Percentiles rank a stretch among this genome's conserved stretches.
Conservation (phyloP, 2,329 filamentous ascomycete genomes). For the Sclerotinia glacialis region DNA sequence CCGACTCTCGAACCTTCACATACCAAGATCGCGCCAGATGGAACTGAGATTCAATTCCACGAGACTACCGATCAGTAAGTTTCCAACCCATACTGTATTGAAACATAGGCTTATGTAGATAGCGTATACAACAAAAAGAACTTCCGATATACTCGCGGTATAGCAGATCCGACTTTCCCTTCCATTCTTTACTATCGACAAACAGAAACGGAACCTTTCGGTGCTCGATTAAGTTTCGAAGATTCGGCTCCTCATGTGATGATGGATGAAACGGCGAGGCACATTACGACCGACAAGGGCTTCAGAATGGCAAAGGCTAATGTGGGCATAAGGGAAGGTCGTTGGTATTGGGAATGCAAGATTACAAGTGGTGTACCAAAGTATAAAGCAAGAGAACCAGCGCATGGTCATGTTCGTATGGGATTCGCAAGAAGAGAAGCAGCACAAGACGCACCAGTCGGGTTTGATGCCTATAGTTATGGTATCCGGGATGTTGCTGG, state of each 20-base stretch:
- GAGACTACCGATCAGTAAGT: constrained; percentile 64
- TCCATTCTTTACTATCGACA: constrained; percentile 86
- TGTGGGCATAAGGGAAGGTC: constrained; percentile 82
- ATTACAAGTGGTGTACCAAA: constrained; percentile 72
- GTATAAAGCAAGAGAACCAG: constrained; percentile 30
- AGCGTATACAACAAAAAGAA: constrained; percentile 65
- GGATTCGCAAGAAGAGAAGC: constrained; percentile 83
- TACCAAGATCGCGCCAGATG: constrained; percentile 49
- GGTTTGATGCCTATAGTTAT: constrained; percentile 91
- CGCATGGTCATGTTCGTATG: constrained; percentile 66
- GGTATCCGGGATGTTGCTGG: constrained; percentile 85
- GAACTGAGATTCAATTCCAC: constrained; percentile 55
- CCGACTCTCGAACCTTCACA: constrained; percentile 58
- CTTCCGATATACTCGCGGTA: constrained; percentile 87
- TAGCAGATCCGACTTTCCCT: constrained; percentile 83
- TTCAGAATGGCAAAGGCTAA: constrained; percentile 91
- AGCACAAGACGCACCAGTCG: constrained; percentile 77
- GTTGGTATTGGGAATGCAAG: constrained; percentile 92
- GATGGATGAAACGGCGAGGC: constrained; percentile 70
- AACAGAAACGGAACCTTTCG: constrained; percentile 80
- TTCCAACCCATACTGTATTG: not conserved
- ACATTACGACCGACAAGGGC: constrained; percentile 86
- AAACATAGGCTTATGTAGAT: constrained; percentile 23
- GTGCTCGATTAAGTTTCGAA: constrained; percentile 85
- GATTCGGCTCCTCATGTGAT: constrained; percentile 84